phyloP scores from a whole-genome alignment of 31 red algal genomes.

The Porphyra umbilicalis region DNA sequence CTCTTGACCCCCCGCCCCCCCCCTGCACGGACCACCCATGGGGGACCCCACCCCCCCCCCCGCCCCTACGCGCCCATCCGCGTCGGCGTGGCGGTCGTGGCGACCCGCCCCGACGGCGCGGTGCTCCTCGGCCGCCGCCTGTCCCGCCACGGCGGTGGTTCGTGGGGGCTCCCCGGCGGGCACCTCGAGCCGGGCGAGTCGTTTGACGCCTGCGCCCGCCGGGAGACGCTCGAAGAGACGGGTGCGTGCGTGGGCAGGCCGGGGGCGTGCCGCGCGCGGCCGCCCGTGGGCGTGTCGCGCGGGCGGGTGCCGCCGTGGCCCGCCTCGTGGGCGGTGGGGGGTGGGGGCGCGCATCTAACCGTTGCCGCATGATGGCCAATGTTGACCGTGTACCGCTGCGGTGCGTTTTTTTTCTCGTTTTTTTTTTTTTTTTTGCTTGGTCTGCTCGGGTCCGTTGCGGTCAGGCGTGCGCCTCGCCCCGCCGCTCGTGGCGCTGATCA shows the following conservation, averaged over 20 bases:
- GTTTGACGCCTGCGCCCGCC: background rate
- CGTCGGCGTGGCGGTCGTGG: background rate
- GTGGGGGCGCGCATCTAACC: no score
- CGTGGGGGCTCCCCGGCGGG: background rate
- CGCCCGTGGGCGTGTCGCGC: no score
- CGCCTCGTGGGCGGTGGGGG: no score
- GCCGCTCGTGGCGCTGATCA: background rate
- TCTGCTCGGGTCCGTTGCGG: no score
- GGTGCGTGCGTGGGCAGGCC: background rate
- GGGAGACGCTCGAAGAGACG: background rate
- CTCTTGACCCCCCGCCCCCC: no score
- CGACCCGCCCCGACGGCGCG: background rate
- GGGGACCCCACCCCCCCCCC: no score
- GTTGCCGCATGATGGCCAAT: no score
- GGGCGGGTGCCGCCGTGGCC: no score
- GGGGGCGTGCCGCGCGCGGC: no score
- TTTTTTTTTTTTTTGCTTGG: background rate
- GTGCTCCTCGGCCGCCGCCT: background rate
- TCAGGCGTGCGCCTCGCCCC: background rate
- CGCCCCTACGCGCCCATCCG: background rate
- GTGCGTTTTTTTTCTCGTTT: background rate
- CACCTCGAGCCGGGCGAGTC: background rate
- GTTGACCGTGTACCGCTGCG: no score
- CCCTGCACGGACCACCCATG: no score
- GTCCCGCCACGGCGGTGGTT: background rate